phyloP scores from a whole-genome alignment of 768 basidiomycete species.

The Cyathus striatus region DNA sequence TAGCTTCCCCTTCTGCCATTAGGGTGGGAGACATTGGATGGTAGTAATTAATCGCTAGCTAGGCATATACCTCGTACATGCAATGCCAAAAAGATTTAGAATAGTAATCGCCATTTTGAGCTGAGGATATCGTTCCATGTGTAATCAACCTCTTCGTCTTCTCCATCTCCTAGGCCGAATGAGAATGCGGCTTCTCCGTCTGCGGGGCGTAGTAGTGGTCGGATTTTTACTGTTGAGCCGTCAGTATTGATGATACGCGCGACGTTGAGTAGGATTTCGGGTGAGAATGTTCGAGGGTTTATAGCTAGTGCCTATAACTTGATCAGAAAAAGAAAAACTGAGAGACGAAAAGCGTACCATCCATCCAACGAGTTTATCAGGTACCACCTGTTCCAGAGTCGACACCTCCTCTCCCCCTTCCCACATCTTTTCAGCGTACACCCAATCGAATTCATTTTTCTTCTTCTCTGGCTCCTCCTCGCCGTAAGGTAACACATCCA shows the following conservation, averaged over 20 bases:
- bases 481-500: conserved; percentile 13
- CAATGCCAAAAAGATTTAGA: no score
- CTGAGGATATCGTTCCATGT: not conserved
- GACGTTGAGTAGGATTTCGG: conserved; percentile 49
- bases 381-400: conserved; percentile 16
- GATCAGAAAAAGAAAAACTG: no score
- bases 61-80: no score
- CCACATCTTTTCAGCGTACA: conserved; percentile 24
- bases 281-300: conserved; percentile 53
- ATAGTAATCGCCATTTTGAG: conserved; percentile 1
- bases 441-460: conserved; percentile 29
- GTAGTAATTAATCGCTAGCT: not conserved
- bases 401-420: conserved; percentile 17
- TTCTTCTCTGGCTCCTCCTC: conserved; percentile 11
- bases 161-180: conserved; percentile 12
- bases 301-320: conserved; percentile 48
- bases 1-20: not conserved
- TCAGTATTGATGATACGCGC: conserved; percentile 28
- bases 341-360: conserved; percentile 34
- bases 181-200: conserved; percentile 14
- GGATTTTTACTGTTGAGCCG: conserved; percentile 7
- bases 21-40: no score
- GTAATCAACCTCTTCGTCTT: conserved; percentile 5
- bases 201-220: conserved; percentile 11
- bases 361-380: conserved; percentile 38